These are phyloP conservation scores for Lodderomyces orthopsilosis DNA, from an alignment of 1,139 yeast species.

Conservation along the genomic window DNA sequence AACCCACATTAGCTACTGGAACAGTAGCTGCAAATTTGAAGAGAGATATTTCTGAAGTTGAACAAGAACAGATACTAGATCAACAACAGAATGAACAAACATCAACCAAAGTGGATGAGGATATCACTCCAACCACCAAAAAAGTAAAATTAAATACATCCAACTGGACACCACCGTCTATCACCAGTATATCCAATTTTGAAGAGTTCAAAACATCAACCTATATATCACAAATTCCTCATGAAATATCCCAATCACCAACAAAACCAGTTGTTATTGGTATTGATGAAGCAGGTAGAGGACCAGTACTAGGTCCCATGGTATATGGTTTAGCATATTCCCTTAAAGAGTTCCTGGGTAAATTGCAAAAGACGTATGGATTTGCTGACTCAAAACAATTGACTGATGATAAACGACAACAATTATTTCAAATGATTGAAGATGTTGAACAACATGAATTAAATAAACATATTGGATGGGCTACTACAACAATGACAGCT, in stretches of 20 bases:
- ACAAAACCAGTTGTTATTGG: constrained; percentile 57
- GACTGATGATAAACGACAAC: constrained; percentile 66
- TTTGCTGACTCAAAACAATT: constrained; percentile 92
- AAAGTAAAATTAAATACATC: background rate
- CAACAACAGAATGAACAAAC: background rate
- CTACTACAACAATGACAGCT: constrained; percentile 81
- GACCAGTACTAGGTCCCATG: constrained; percentile 97
- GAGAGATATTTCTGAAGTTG: background rate
- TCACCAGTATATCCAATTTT: constrained; percentile 23
- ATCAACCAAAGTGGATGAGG: background rate
- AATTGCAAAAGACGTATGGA: constrained; percentile 58
- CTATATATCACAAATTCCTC: constrained; percentile 34
- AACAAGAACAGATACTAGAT: background rate
- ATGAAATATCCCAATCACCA: constrained; percentile 16
- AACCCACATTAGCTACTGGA: background rate
- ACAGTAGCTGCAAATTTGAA: background rate
- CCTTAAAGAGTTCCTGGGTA: constrained; percentile 48
- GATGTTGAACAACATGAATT: constrained; percentile 30
- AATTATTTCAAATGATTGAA: constrained; percentile 60
- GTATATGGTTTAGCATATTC: constrained; percentile 90
- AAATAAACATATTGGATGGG: constrained; percentile 74
- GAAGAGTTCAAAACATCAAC: constrained; percentile 32
- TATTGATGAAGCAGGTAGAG: constrained; percentile 98
- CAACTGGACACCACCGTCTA: constrained; percentile 29
- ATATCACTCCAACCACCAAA: background rate